Conservation (phyloP, 805 yeast genomes). For the Zygotorulaspora chibaensis region DNA sequence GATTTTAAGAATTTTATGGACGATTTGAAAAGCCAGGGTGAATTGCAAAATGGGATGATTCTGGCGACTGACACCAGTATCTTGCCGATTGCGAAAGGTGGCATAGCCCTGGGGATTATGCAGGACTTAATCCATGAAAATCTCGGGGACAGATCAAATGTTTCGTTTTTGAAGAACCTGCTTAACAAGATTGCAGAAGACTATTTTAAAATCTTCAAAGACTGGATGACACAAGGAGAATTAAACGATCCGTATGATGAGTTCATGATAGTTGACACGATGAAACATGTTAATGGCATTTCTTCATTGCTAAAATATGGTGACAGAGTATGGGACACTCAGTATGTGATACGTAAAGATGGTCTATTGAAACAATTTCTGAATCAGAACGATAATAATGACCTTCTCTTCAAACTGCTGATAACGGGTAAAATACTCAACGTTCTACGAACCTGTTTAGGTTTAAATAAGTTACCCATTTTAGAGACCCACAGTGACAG, state of each 20-base stretch:
- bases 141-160: conserved; percentile 62
- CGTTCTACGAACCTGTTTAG: conserved; percentile 41
- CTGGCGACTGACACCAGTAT: conserved; percentile 46
- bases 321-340: conserved; percentile 69
- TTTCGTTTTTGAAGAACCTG: conserved; percentile 45
- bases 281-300: conserved; percentile 13
- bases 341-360: conserved; percentile 68
- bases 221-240: conserved; percentile 76
- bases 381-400: conserved; percentile 34
- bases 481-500: conserved; percentile 27
- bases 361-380: conserved; percentile 64
- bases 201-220: conserved; percentile 63
- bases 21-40: conserved; percentile 38
- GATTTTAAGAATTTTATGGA: conserved; percentile 43
- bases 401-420: conserved; percentile 49
- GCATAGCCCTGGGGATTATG: conserved; percentile 59
- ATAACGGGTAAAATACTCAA: conserved; percentile 83
- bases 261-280: conserved; percentile 57
- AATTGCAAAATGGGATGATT: conserved; percentile 35
- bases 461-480: conserved; percentile 16
- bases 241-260: conserved; percentile 79
- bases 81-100: conserved; percentile 69
- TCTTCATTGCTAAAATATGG: conserved; percentile 32
- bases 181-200: conserved; percentile 56
- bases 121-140: conserved; percentile 52